Evolutionary conservation across 2,329 filamentous ascomycete genomes (phyloP).

Genomic region (Phaeophleospora eucalypticola): DNA sequence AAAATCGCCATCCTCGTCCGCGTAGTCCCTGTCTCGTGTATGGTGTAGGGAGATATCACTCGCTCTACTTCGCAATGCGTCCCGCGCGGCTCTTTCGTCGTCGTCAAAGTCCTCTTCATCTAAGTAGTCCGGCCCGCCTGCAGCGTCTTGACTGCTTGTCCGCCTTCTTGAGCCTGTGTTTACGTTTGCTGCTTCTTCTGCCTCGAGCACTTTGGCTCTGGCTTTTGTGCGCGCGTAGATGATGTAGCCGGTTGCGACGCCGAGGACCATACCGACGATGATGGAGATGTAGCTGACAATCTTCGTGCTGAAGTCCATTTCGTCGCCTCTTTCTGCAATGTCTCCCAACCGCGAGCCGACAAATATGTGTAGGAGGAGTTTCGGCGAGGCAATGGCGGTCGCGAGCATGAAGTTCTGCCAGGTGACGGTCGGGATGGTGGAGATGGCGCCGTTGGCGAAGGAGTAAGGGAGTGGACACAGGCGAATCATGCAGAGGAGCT

Average conservation of each 20-base stretch:
- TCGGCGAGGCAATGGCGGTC: constrained; percentile 77
- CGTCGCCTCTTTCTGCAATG: constrained; percentile 76
- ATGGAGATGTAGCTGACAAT: constrained; percentile 82
- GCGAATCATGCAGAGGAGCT: constrained; percentile 84
- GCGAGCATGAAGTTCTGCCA: constrained; percentile 73
- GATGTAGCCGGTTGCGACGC: constrained; percentile 71
- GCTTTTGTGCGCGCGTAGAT: constrained; percentile 66
- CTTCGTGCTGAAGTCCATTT: constrained; percentile 76
- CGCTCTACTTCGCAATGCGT: constrained; percentile 45
- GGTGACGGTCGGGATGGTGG: constrained; percentile 84
- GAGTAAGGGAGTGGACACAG: constrained; percentile 91
- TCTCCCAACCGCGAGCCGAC: constrained; percentile 79
- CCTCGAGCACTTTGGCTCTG: constrained; percentile 48
- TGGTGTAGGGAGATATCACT: constrained; percentile 50
- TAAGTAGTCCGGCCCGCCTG: background rate
- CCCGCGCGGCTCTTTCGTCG: constrained; percentile 40
- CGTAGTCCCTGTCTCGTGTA: constrained; percentile 44
- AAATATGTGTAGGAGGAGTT: constrained; percentile 87
- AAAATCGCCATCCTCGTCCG: background rate
- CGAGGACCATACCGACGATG: constrained; percentile 64
- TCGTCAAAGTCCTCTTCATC: constrained; percentile 42
- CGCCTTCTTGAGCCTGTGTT: constrained; percentile 20
- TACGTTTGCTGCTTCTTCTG: constrained; percentile 40
- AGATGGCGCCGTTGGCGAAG: constrained; percentile 87
- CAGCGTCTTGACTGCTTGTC: constrained; percentile 23